Evolutionary conservation across 1,284 basidiomycete genomes (phyloP).

Genomic region (Ceratobasidium sp.): DNA sequence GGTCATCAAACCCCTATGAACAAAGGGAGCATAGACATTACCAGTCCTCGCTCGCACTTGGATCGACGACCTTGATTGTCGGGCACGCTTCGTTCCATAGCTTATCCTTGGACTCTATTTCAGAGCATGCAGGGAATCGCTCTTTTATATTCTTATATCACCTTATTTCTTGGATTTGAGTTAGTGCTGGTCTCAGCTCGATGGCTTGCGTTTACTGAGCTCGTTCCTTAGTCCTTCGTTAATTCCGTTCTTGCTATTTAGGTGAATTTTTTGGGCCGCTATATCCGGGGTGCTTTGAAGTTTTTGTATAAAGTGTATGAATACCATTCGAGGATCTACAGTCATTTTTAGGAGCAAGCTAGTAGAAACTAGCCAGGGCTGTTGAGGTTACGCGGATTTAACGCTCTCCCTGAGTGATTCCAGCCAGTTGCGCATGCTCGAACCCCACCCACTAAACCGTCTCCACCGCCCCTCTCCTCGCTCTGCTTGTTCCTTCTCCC

Average conservation of each 20-base stretch:
- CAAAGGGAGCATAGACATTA: slow-evolving; percentile 33
- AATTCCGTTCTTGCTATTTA: not conserved
- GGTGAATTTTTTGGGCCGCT: not conserved
- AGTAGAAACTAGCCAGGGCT: not conserved
- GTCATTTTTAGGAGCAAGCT: not conserved
- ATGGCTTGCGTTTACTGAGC: not conserved
- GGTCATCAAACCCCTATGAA: slow-evolving; percentile 12
- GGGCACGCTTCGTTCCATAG: not conserved
- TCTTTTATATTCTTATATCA: too few relatives aligned
- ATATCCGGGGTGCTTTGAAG: slow-evolving; percentile 1
- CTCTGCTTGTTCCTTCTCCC: slow-evolving; percentile 33
- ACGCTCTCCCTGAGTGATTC: slow-evolving; percentile 29
- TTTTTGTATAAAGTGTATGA: slow-evolving; percentile 21
- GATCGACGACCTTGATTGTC: not conserved
- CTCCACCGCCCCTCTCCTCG: slow-evolving; percentile 32
- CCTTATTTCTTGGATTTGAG: not conserved
- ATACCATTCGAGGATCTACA: slow-evolving; percentile 1
- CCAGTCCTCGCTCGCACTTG: slow-evolving; percentile 11
- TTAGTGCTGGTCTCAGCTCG: slow-evolving; percentile 13
- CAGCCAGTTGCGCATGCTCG: slow-evolving; percentile 26
- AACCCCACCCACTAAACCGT: slow-evolving; percentile 33
- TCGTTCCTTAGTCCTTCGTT: slow-evolving; percentile 6
- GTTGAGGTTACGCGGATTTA: not conserved
- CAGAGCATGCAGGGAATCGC: not conserved
- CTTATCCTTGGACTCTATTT: not conserved